Base-by-base conservation (phyloP, 2,329 filamentous ascomycete genomes). In the Metarhizium brunneum region DNA sequence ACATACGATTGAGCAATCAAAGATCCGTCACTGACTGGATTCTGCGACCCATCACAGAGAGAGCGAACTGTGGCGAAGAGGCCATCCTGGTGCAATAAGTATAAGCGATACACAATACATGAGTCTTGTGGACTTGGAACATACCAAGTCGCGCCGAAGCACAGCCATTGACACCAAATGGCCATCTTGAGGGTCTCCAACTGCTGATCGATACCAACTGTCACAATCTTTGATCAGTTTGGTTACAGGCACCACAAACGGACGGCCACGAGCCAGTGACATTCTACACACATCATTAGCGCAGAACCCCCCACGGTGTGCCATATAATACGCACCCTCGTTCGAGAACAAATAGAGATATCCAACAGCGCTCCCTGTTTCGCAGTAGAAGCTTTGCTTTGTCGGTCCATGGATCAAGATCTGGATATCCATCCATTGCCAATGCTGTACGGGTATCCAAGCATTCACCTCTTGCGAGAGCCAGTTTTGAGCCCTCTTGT, bases 131-230 rank as follows among this genome's bases (percentile, higher is more conserved):
- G 32, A 11, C 7, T 5, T 38, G 62, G 57, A 25, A 53, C 75
- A 56, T 68, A 84, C 84, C 55, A 90, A 65, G 62, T 89, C 84
- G 63, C 86, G 75, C 54, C 86, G 76, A 10, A 90, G 69, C 4
- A 88, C 84, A 0, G 85, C 83, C 72, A 88, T 87, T 0, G 86
- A 89, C 16, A 87, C 80, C 52, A 89, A 73, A n/a, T 85, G 83
- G 0, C 85, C 85, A 65, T 90, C 86, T 65, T 85, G 85, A 13
- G 77, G 73, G 63, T 88, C 85, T 1, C 84, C 81, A 54, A 85
- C 75, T 38, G 77, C 75, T 8, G 81, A 83, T 14, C 80, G 70
- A 61, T 88, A 85, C 86, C 86, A 90, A 7, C 76, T 74, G 59
- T 90, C 85, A 61, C 86, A 88, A 50, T 82, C 79, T 58, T 83